Evolutionary conservation across 2,329 filamentous ascomycete species (phyloP).

Genomic region (Xylariaceae sp.): DNA sequence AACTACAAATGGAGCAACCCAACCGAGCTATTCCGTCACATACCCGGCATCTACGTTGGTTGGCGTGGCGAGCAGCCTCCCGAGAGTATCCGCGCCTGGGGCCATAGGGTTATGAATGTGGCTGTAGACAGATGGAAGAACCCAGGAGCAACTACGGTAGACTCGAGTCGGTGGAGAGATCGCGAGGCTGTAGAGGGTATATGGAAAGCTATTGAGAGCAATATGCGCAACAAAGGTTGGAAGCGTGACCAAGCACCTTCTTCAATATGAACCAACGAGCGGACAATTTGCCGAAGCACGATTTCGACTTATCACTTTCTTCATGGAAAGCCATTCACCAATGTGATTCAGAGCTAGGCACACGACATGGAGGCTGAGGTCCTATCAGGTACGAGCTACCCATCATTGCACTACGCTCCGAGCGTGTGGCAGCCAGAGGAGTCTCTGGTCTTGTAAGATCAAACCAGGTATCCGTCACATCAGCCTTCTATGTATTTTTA

Average conservation of each 20-base stretch:
- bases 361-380: neutral
- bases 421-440: neutral
- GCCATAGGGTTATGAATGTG: slow-evolving; percentile 78
- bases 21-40: slow-evolving; percentile 86
- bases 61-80: slow-evolving; percentile 87
- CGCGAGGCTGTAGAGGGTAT: slow-evolving; percentile 91
- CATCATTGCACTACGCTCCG: neutral
- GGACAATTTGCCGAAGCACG: neutral
- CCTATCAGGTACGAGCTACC: neutral
- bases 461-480: neutral
- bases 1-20: slow-evolving; percentile 95
- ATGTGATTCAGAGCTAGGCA: neutral
- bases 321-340: neutral
- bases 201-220: slow-evolving; percentile 86
- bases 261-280: slow-evolving; percentile 46
- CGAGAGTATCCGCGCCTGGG: slow-evolving; percentile 80
- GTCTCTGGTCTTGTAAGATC: neutral
- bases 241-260: slow-evolving; percentile 70
- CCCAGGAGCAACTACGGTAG: slow-evolving; percentile 49
- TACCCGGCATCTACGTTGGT: slow-evolving; percentile 85
- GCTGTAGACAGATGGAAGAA: slow-evolving; percentile 84
- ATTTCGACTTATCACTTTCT: neutral
- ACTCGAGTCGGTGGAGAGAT: slow-evolving; percentile 76
- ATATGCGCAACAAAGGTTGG: slow-evolving; percentile 89
- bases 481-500: slow-evolving; percentile 10